phyloP scores from a whole-genome alignment of 768 basidiomycete genomes.

The Russula ochroleuca region DNA sequence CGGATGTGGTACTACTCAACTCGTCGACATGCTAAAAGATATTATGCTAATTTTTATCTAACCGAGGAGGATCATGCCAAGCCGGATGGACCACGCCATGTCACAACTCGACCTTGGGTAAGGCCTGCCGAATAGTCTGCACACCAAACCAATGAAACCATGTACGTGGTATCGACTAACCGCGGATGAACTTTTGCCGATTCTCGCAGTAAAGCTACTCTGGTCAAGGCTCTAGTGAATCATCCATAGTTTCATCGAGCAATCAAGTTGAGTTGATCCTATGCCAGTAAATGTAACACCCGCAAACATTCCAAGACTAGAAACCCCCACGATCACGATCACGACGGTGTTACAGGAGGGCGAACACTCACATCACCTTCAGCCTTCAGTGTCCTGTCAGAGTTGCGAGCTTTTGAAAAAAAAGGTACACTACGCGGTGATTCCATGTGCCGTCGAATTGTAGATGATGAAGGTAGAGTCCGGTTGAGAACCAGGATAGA shows the following conservation, averaged over 20 bases:
- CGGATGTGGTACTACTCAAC: no score
- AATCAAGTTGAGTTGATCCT: constrained; percentile 40
- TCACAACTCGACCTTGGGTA: no score
- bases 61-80: no score
- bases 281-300: constrained; percentile 43
- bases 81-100: no score
- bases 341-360: background rate
- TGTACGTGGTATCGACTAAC: background rate
- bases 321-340: background rate
- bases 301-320: constrained; percentile 43
- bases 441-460: constrained; percentile 42
- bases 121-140: no score
- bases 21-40: no score
- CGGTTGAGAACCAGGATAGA: constrained; percentile 4
- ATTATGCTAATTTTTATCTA: no score
- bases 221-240: constrained; percentile 37
- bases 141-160: no score
- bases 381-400: constrained; percentile 31
- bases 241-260: constrained; percentile 41
- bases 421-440: no score
- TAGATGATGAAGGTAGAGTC: constrained; percentile 39
- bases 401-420: no score
- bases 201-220: constrained; percentile 35
- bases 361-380: constrained; percentile 34
- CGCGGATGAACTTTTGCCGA: constrained; percentile 33